A percentile compares a stretch with the other conserved stretches of the same genome.
phyloP scores from a whole-genome alignment of 1,139 yeast species.

The Zygosaccharomyces sapae region DNA sequence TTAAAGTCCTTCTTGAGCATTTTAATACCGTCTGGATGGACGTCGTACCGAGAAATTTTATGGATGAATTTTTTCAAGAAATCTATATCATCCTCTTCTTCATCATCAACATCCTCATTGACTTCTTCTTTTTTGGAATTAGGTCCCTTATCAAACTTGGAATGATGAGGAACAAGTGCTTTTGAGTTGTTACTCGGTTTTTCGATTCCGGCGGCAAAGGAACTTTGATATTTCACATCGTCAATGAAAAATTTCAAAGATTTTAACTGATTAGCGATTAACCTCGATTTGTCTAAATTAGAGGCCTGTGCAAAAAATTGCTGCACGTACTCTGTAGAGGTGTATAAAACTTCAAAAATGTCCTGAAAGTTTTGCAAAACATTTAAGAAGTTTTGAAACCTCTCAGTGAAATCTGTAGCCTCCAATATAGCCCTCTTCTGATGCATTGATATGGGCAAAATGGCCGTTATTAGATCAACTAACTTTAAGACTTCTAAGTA shows the following conservation, averaged over 20 bases:
- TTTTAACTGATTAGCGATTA: slow-evolving; percentile 58
- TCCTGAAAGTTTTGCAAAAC: slow-evolving; percentile 40
- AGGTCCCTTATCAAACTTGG: background rate
- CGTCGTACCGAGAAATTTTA: slow-evolving; percentile 32
- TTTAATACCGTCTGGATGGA: slow-evolving; percentile 51
- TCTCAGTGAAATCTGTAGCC: slow-evolving; percentile 36
- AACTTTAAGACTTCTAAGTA: slow-evolving; percentile 37
- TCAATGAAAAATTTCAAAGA: slow-evolving; percentile 54
- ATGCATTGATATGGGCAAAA: slow-evolving; percentile 54
- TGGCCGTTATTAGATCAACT: slow-evolving; percentile 53
- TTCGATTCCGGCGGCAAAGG: background rate
- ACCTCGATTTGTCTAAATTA: slow-evolving; percentile 51
- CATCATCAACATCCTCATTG: slow-evolving; percentile 43
- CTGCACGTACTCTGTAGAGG: slow-evolving; percentile 37
- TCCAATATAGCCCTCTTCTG: slow-evolving; percentile 46
- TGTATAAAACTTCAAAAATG: slow-evolving; percentile 34
- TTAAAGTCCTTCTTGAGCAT: slow-evolving; percentile 55
- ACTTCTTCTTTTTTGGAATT: slow-evolving; percentile 3
- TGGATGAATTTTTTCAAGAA: slow-evolving; percentile 49
- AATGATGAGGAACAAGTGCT: background rate
- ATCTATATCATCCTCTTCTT: slow-evolving; percentile 43
- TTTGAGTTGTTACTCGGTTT: background rate
- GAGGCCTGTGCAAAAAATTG: slow-evolving; percentile 48
- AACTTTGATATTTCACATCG: slow-evolving; percentile 39
- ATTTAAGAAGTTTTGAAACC: slow-evolving; percentile 38